These are phyloP conservation scores for Mycena kentingensis DNA, from an alignment of 768 basidiomycete species.

Conservation along the genomic window DNA sequence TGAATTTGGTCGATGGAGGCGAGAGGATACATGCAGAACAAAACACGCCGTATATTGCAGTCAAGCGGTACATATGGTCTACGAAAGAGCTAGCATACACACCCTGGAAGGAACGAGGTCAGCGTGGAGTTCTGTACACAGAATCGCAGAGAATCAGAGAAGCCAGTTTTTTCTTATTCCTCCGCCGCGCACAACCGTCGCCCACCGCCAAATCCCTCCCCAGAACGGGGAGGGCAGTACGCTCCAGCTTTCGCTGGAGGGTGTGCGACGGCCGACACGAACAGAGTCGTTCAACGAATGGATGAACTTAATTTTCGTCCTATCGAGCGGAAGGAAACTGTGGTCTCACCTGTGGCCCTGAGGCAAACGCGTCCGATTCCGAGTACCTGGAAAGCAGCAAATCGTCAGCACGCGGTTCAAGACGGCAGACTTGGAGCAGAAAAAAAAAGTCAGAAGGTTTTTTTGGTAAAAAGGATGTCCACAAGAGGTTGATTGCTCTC, in stretches of 20 bases:
- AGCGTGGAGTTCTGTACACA: no score
- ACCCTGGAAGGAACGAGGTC: no score
- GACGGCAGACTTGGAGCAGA: slow-evolving; percentile 2
- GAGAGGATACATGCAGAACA: slow-evolving; percentile 72
- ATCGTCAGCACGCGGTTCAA: slow-evolving; percentile 24
- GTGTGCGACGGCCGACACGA: slow-evolving; percentile 34
- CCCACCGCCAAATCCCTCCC: slow-evolving; percentile 27
- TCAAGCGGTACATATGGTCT: background rate
- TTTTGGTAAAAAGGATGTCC: slow-evolving; percentile 68
- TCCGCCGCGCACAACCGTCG: slow-evolving; percentile 4
- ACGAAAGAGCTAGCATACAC: background rate
- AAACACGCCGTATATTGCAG: background rate
- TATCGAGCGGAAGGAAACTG: slow-evolving; percentile 10
- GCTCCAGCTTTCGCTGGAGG: slow-evolving; percentile 38
- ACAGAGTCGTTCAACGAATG: slow-evolving; percentile 71
- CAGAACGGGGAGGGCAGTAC: slow-evolving; percentile 53
- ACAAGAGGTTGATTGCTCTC: slow-evolving; percentile 71
- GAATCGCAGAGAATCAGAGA: slow-evolving; percentile 21
- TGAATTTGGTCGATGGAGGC: slow-evolving; percentile 80
- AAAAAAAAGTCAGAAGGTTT: slow-evolving; percentile 49
- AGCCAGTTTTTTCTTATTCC: slow-evolving; percentile 23
- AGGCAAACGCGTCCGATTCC: background rate
- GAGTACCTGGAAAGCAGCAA: slow-evolving; percentile 3
- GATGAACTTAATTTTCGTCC: slow-evolving; percentile 82
- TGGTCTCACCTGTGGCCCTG: background rate